Evolutionary conservation across 2,329 filamentous ascomycete species (phyloP).

Genomic region (Seiridium unicorne): DNA sequence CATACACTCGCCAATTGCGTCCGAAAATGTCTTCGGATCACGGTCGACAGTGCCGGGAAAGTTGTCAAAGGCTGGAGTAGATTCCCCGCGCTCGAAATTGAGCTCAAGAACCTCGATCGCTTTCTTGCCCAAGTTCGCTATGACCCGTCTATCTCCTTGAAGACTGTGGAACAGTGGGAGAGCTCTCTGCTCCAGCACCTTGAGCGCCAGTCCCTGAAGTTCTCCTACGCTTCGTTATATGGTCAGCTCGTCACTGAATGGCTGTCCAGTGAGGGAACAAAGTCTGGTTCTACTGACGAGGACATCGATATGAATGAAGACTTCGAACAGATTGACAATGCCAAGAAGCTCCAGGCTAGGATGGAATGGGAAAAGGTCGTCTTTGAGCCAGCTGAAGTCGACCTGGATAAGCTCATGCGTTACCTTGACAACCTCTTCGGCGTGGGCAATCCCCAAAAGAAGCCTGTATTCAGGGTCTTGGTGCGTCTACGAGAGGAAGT

Average conservation of each 20-base stretch:
- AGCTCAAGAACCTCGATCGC: constrained; percentile 36
- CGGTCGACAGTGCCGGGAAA: constrained; percentile 21
- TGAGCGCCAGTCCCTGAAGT: constrained; percentile 39
- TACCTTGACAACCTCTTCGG: constrained; percentile 43
- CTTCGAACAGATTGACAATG: constrained; percentile 39
- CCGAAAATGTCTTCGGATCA: constrained; percentile 32
- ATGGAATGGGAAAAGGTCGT: constrained; percentile 42
- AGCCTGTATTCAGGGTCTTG: constrained; percentile 19
- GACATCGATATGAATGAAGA: constrained; percentile 18
- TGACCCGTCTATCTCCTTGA: constrained; percentile 37
- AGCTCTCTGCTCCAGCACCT: constrained; percentile 33
- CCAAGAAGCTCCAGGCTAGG: constrained; percentile 38
- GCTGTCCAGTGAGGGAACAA: constrained; percentile 31
- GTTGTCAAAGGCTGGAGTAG: constrained; percentile 22
- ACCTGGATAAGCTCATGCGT: constrained; percentile 32
- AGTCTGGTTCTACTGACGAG: constrained; percentile 1
- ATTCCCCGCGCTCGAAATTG: constrained; percentile 17
- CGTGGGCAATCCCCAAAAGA: constrained; percentile 20
- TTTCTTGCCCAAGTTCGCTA: constrained; percentile 38
- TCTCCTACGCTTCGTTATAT: constrained; percentile 42
- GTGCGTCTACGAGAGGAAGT: constrained; percentile 24
- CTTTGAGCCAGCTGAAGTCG: constrained; percentile 36
- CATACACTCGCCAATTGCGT: constrained; percentile 30
- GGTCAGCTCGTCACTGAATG: constrained; percentile 45
- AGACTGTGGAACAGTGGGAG: constrained; percentile 32